Conservation (phyloP, 306 rosid species). For the Prunus padus region DNA sequence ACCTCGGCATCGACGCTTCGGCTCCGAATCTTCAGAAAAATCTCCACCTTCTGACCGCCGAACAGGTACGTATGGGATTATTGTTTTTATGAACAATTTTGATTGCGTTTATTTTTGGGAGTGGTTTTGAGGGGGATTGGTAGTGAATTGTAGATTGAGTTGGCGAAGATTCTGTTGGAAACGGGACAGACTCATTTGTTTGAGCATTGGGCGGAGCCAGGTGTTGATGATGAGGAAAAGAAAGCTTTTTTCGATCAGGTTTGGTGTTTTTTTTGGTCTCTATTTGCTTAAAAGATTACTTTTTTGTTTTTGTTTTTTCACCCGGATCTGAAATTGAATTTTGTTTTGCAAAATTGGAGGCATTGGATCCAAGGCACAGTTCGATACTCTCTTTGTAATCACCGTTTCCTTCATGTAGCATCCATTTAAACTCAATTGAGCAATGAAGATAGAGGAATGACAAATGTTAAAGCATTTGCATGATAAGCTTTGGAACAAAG, state of each 20-base stretch:
- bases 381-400: neutral
- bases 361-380: neutral
- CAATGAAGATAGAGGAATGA: neutral
- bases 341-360: neutral
- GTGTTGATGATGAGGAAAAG: slow-evolving; percentile 70
- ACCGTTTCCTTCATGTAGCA: neutral
- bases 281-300: neutral
- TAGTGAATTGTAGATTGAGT: slow-evolving; percentile 50
- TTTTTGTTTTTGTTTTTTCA: neutral
- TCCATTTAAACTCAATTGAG: neutral
- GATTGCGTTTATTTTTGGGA: neutral
- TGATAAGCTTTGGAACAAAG: neutral
- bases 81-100: neutral
- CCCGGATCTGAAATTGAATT: slow-evolving; percentile 7
- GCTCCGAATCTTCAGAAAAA: slow-evolving; percentile 47
- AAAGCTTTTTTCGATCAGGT: slow-evolving; percentile 81
- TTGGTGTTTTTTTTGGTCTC: neutral
- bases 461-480: neutral
- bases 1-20: slow-evolving; percentile 38
- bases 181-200: slow-evolving; percentile 72
- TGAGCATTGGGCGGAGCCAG: slow-evolving; percentile 72
- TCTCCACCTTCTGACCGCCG: slow-evolving; percentile 54
- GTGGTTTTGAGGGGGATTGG: slow-evolving; percentile 18
- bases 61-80: slow-evolving; percentile 40
- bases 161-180: slow-evolving; percentile 58